Evolutionary conservation across 371 early-diverging fungal species (phyloP).

Genomic region (Mucor saturninus): DNA sequence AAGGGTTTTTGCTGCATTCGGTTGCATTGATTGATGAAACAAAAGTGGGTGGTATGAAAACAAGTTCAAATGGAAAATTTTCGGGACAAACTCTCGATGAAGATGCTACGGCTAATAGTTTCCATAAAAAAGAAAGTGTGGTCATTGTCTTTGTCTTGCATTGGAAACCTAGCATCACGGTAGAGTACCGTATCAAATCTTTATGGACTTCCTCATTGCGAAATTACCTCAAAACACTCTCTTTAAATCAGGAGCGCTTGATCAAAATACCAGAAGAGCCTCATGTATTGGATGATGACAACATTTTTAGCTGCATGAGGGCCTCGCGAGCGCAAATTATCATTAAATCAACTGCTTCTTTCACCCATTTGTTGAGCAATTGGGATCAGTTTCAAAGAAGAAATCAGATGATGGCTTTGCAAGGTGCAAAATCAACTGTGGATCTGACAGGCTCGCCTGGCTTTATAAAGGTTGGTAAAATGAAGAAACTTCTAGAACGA

Average conservation of each 20-base stretch:
- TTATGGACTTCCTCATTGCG: conserved; percentile 33
- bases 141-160: conserved; percentile 68
- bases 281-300: conserved; percentile 6
- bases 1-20: conserved; percentile 80
- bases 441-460: conserved; percentile 56
- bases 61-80: conserved; percentile 6
- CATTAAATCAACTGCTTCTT: conserved; percentile 38
- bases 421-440: conserved; percentile 32
- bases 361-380: conserved; percentile 45
- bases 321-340: conserved; percentile 41
- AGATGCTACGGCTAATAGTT: conserved; percentile 10
- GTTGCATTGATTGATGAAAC: conserved; percentile 47
- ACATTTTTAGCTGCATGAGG: conserved; percentile 30
- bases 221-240: conserved; percentile 18
- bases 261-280: conserved; percentile 20
- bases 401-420: conserved; percentile 48
- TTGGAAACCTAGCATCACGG: conserved; percentile 87
- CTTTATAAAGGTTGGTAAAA: conserved; percentile 67
- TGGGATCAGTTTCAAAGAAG: conserved; percentile 50
- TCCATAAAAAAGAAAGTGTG: conserved; percentile 53
- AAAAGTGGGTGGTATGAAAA: not conserved
- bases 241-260: conserved; percentile 14
- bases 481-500: conserved; percentile 66
- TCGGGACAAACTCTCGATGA: not conserved
- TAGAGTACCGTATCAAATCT: conserved; percentile 80